A percentile compares a stretch with the other conserved stretches of the same genome.
Conservation (phyloP, 23 red algal genomes). For the Chondrus crispus region DNA sequence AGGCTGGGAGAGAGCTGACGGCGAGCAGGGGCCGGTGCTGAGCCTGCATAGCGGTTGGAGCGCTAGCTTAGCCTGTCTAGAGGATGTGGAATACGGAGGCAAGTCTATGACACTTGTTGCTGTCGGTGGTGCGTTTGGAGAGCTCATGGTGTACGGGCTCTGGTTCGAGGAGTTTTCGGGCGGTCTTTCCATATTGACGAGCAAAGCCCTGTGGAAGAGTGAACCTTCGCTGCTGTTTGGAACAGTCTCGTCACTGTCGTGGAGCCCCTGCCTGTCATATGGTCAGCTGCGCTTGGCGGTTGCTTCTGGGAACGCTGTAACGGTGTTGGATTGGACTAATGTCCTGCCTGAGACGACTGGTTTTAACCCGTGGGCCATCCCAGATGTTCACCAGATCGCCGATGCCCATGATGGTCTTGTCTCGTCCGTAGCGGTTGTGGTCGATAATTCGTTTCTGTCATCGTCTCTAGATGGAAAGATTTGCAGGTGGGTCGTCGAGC, state of each 20-base stretch:
- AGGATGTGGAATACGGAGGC: neutral
- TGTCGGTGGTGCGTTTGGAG: neutral
- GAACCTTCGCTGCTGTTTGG: neutral
- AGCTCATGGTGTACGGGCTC: neutral
- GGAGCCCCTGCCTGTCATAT: too few relatives aligned
- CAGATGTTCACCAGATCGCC: neutral
- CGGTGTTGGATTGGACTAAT: constrained; percentile 23
- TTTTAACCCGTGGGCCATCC: neutral
- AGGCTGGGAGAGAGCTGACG: neutral
- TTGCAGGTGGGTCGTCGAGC: neutral
- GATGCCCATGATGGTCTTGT: constrained; percentile 32
- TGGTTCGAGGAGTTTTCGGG: neutral
- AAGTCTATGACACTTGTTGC: neutral
- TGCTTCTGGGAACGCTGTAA: constrained; percentile 10
- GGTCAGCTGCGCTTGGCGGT: neutral
- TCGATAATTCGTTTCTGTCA: constrained; percentile 22
- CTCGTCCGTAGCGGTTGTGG: neutral
- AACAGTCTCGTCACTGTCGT: neutral
- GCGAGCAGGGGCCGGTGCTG: neutral
- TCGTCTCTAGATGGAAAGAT: constrained; percentile 24
- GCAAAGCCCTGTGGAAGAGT: neutral
- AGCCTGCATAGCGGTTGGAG: neutral
- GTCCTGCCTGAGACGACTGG: neutral
- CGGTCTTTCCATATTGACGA: too few relatives aligned
- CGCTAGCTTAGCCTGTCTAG: neutral